Conservation (phyloP, 176 grass and related monocot species). For the Cymbopogon citratus region DNA sequence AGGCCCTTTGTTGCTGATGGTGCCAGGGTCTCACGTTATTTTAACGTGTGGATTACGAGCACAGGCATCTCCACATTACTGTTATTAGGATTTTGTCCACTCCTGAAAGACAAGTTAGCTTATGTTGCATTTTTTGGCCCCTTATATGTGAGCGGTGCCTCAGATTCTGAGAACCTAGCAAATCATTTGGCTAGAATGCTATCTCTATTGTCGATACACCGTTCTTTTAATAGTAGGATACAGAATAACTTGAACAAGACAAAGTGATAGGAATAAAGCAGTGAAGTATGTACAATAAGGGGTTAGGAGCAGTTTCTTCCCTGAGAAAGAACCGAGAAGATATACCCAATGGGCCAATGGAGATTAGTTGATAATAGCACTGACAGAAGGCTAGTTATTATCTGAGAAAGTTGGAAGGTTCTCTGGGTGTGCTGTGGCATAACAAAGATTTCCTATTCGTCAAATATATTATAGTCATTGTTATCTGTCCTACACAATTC, state of each 20-base stretch:
- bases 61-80: neutral
- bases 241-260: neutral
- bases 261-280: neutral
- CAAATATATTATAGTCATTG: neutral
- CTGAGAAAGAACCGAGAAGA: neutral
- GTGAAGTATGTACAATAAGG: neutral
- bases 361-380: neutral
- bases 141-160: neutral
- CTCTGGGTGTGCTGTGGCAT: neutral
- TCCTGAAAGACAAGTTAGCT: neutral
- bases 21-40: neutral
- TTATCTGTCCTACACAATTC: neutral
- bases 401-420: neutral
- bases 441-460: neutral
- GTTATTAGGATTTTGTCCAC: neutral
- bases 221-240: neutral
- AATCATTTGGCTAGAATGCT: neutral
- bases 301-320: too few relatives aligned
- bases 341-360: neutral
- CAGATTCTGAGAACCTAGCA: neutral
- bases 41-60: neutral
- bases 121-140: neutral
- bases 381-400: neutral
- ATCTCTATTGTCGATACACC: neutral
- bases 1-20: neutral